Evolutionary conservation across 1,284 basidiomycete genomes (phyloP), one percentile per base, ranked within the genome.

Genomic region (Ustilago trichophora): DNA sequence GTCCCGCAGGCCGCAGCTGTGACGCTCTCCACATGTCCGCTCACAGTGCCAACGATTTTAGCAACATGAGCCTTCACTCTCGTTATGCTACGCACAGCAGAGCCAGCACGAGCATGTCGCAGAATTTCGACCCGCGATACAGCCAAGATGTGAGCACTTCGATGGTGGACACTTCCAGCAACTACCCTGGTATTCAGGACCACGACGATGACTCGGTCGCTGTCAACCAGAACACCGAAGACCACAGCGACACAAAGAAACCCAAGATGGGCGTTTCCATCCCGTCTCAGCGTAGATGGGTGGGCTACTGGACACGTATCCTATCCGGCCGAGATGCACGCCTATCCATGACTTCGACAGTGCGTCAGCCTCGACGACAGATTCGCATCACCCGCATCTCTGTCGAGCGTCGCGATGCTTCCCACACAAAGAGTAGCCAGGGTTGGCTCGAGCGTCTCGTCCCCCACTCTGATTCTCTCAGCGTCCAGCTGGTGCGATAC

Each of bases 261-360:
- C 71, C 71, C 10, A 54, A 54, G 26, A 63, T 73, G 54, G 75
- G 72, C n/a, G 69, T 76, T 3, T 73, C 69, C 16, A 75, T 76
- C 34, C 57, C 72, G 0, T 59, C 52, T 10, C 75, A 76, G 34
- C 58, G 73, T 10, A 37, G 75, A 21, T 76, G 64, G 64, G 68
- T 73, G 2, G 72, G 72, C 13, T 76, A 76, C 54, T 76, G 74
- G 74, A 58, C 65, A 4, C 49, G 74, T 4, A 70, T 76, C 3
- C 66, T 76, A 6, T 46, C 68, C 16, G 59, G 56, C 9, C 34
- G 49, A 3, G 74, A 76, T 33, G 59, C 74, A 22, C 60, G 74
- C 12, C 35, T 63, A 0, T 50, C 47, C 7, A 60, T 70, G 52
- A 70, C 46, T 16, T 50, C 50, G 11, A 19, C 29, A 11, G 16